A percentile compares a stretch with the other conserved stretches of the same genome.
Conservation (phyloP, 2,329 filamentous ascomycete species). For the Exophiala lecanii-corni region DNA sequence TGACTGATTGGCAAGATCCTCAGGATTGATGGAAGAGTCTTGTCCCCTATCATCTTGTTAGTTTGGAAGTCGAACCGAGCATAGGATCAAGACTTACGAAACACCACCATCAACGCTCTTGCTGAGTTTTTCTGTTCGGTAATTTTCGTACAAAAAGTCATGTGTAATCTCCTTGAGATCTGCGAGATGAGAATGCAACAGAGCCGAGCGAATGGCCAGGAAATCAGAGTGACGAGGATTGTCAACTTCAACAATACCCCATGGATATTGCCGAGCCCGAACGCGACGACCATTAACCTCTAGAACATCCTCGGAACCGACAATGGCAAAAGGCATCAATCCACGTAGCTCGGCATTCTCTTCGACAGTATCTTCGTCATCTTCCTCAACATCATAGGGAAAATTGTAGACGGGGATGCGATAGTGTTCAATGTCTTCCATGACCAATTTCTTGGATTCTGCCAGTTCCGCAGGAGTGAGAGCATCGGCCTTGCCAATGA, state of each 20-base stretch:
- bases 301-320: constrained; percentile 91
- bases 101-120: constrained; percentile 95
- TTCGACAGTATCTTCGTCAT: constrained; percentile 98
- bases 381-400: constrained; percentile 98
- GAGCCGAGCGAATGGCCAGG: constrained; percentile 89
- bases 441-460: constrained; percentile 99
- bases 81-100: constrained; percentile 58
- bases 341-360: constrained; percentile 97
- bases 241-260: constrained; percentile 98
- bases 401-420: constrained; percentile 99
- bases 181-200: constrained; percentile 95
- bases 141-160: constrained; percentile 99
- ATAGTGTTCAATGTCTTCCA: constrained; percentile 99
- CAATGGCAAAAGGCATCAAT: constrained; percentile 98
- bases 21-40: constrained; percentile 93
- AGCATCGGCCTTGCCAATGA: constrained; percentile 97
- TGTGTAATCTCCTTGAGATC: constrained; percentile 99
- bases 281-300: constrained; percentile 91
- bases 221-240: constrained; percentile 99
- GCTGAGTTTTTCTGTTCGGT: constrained; percentile 99
- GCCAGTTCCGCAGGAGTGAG: constrained; percentile 93
- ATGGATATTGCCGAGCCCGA: constrained; percentile 94
- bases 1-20: constrained; percentile 93
- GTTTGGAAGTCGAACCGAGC: constrained; percentile 14
- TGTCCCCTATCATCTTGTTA: constrained; percentile 41